Percentiles rank a stretch among this genome's conserved stretches.
phyloP scores from a whole-genome alignment of 495 filamentous ascomycete species.

The Evernia prunastri region DNA sequence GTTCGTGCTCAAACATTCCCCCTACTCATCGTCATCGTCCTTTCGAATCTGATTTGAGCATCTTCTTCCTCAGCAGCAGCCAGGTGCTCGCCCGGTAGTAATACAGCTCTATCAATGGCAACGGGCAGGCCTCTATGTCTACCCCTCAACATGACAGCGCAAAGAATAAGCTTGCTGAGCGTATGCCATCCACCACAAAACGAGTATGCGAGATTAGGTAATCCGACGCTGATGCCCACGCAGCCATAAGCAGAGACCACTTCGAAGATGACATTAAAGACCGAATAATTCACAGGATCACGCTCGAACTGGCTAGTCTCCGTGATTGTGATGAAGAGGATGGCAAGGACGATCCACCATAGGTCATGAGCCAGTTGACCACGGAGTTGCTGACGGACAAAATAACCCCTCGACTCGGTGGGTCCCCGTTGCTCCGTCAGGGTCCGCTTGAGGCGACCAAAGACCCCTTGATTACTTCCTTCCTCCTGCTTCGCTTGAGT shows the following conservation, averaged over 20 bases:
- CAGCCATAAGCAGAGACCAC: conserved; percentile 79
- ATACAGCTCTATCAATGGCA: conserved; percentile 71
- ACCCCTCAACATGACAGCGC: conserved; percentile 70
- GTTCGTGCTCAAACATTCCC: neutral
- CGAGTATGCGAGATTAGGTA: conserved; percentile 59
- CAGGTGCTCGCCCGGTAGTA: conserved; percentile 54
- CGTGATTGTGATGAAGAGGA: conserved; percentile 66
- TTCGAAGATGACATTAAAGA: conserved; percentile 85
- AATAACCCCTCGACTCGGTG: conserved; percentile 43
- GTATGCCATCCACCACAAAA: conserved; percentile 68
- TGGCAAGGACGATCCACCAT: conserved; percentile 75
- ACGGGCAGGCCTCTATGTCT: conserved; percentile 75
- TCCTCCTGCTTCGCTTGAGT: conserved; percentile 25
- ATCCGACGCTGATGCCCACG: conserved; percentile 72
- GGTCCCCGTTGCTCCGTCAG: conserved; percentile 26
- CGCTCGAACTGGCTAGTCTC: conserved; percentile 59
- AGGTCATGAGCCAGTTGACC: conserved; percentile 80
- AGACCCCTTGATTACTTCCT: conserved; percentile 23
- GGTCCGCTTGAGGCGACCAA: conserved; percentile 20
- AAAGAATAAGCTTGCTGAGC: conserved; percentile 69
- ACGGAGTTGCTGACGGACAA: conserved; percentile 59
- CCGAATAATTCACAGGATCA: conserved; percentile 63
- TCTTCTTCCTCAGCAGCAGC: conserved; percentile 53
- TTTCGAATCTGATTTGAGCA: conserved; percentile 42
- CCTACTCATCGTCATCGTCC: conserved; percentile 26